Base-by-base conservation (phyloP, 2,329 filamentous ascomycete genomes). In the Knufia fluminis region DNA sequence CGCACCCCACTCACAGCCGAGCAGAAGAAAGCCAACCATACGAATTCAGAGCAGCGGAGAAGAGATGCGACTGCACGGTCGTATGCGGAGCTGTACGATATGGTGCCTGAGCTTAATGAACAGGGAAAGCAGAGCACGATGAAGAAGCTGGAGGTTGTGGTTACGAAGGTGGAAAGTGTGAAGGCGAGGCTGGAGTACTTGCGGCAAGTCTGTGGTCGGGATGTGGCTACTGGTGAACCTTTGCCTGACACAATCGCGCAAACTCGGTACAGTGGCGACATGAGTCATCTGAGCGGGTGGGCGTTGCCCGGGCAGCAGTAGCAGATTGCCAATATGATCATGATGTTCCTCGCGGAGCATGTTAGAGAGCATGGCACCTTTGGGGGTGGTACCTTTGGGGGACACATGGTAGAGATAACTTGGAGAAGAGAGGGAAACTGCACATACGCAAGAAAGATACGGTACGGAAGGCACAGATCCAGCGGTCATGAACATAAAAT, bases 21-120 rank as follows among this genome's bases (percentile, higher is more conserved):
- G 26, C 56, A 59, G 45, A 59, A 58, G 32, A 58, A 58, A 33
- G 54, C 54, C 19, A 59, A 59, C 41, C 57, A 59, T 45, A 59
- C 57, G 2, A 59, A 54, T 39, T 58, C 56, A 6, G 57, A 59
- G 32, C 57, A 59, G 51, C 48, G 57, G 19, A 52, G 57, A 16
- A 49, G 57, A n/a, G 57, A 59, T 45, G 56, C 56, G 16, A 57
- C 57, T 8, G 53, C 54, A 9, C 52, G 53, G 28, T 48, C 57
- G 1, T 57, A 58, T 33, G 57, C 57, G 8, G 53, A 57, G 48
- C 32, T 59, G 20, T 59, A 56, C 38, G 57, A 59, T 17, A 50
- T 58, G 20, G 57, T 59, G 1, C 57, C 57, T 19, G 57, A 57
- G 42, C 44, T 58, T 2, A 51, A 56, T 26, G 52, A 54, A 16